phyloP scores from a whole-genome alignment of 257 asterid species.

The Gardenia jasminoides region DNA sequence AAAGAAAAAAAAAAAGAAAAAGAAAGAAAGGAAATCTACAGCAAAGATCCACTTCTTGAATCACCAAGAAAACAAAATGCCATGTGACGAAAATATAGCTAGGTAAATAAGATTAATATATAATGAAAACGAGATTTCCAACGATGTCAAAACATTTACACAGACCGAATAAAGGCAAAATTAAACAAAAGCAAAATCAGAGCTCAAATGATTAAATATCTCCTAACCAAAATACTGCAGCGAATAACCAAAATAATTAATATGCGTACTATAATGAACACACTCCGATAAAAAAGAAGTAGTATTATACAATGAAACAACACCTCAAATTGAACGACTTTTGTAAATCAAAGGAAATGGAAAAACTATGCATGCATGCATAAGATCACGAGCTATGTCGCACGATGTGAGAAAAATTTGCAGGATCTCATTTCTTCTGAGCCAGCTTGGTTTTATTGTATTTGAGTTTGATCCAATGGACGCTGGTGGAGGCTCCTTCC shows the following conservation, averaged over 20 bases:
- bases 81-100: too few species aligned
- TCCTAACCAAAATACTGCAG: too few species aligned
- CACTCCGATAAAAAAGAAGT: background rate
- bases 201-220: too few species aligned
- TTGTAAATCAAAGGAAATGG: background rate
- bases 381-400: background rate
- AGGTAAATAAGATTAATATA: too few species aligned
- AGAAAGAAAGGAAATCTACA: too few species aligned
- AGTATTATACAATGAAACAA: background rate
- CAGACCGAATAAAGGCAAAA: too few species aligned
- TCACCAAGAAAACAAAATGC: background rate
- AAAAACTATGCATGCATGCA: background rate
- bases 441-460: constrained; percentile 45
- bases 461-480: constrained; percentile 58
- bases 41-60: background rate
- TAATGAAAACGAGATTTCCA: too few species aligned
- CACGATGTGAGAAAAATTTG: background rate
- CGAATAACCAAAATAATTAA: background rate
- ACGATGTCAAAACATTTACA: background rate
- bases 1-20: too few species aligned
- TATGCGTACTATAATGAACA: background rate
- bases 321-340: background rate
- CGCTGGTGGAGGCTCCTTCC: constrained; percentile 49
- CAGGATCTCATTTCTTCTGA: constrained; percentile 41
- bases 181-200: too few species aligned